Percentiles rank a stretch among this genome's conserved stretches.
phyloP scores from a whole-genome alignment of 768 basidiomycete species.

The Daedaleopsis nitida region DNA sequence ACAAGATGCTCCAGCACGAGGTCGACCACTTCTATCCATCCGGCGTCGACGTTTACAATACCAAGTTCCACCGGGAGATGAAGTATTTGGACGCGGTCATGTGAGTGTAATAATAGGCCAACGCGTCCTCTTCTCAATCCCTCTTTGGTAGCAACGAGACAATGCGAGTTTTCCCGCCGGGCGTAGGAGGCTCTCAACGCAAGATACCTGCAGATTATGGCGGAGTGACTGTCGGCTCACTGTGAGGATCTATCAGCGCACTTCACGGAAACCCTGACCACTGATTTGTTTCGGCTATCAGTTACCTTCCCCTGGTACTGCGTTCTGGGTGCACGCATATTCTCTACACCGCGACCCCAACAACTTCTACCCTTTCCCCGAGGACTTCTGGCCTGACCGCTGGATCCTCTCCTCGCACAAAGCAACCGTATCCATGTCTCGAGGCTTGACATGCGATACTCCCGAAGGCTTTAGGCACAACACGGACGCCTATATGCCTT shows the following conservation, averaged over 20 bases:
- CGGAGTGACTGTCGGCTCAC: slow-evolving; percentile 34
- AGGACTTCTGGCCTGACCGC: slow-evolving; percentile 46
- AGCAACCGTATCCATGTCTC: not conserved
- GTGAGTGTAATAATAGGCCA: slow-evolving; percentile 31
- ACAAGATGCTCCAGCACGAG: slow-evolving; percentile 24
- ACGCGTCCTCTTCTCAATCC: slow-evolving; percentile 35
- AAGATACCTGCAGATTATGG: slow-evolving; percentile 31
- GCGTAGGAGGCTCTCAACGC: slow-evolving; percentile 42
- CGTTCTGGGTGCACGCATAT: slow-evolving; percentile 37
- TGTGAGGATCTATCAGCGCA: slow-evolving; percentile 24
- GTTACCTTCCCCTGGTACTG: slow-evolving; percentile 44
- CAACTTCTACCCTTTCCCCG: slow-evolving; percentile 45
- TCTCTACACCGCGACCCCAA: slow-evolving; percentile 46
- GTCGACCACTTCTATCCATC: slow-evolving; percentile 29
- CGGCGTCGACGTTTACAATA: slow-evolving; percentile 14
- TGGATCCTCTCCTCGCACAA: slow-evolving; percentile 34
- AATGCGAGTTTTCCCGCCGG: slow-evolving; percentile 45
- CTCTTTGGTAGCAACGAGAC: slow-evolving; percentile 43
- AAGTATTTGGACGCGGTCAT: slow-evolving; percentile 20
- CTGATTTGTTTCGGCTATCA: slow-evolving; percentile 10
- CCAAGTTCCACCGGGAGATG: slow-evolving; percentile 8
- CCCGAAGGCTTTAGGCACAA: slow-evolving; percentile 23
- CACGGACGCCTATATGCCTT: slow-evolving; percentile 41
- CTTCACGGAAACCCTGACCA: not conserved
- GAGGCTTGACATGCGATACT: not conserved